These are phyloP conservation scores for Withania somnifera DNA, from an alignment of 305 asterid species.

Conservation along the genomic window DNA sequence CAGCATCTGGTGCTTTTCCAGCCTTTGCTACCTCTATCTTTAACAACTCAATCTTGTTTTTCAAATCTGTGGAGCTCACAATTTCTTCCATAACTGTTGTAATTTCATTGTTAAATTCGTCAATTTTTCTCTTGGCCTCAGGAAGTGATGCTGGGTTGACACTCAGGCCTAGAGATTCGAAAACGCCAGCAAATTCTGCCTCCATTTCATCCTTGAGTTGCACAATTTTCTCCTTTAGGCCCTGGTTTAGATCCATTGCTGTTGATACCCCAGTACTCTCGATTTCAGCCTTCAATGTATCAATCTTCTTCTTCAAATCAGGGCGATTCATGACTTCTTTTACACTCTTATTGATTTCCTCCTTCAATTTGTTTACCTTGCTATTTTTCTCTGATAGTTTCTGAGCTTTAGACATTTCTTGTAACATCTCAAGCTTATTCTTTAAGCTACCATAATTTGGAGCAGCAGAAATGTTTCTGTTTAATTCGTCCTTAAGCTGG, in stretches of 20 bases:
- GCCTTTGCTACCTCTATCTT: slow-evolving; percentile 43
- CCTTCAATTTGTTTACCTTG: slow-evolving; percentile 29
- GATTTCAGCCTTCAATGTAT: slow-evolving; percentile 46
- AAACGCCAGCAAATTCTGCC: slow-evolving; percentile 31
- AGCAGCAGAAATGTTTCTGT: slow-evolving; percentile 43
- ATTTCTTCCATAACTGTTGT: slow-evolving; percentile 32
- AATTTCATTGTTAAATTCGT: slow-evolving; percentile 36
- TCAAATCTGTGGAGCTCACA: slow-evolving; percentile 45
- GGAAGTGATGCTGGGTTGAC: slow-evolving; percentile 21
- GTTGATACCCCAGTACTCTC: slow-evolving; percentile 32
- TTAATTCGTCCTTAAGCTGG: slow-evolving; percentile 42
- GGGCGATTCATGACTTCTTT: slow-evolving; percentile 32
- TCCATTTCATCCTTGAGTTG: slow-evolving; percentile 41
- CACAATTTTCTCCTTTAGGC: slow-evolving; percentile 44
- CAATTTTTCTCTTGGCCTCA: slow-evolving; percentile 27
- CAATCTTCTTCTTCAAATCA: slow-evolving; percentile 46
- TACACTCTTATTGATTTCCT: slow-evolving; percentile 40
- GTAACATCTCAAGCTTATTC: slow-evolving; percentile 45
- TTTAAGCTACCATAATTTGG: slow-evolving; percentile 52
- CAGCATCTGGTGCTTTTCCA: slow-evolving; percentile 34
- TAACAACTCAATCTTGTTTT: slow-evolving; percentile 51
- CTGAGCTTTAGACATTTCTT: slow-evolving; percentile 37
- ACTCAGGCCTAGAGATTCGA: slow-evolving; percentile 42
- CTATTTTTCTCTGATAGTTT: slow-evolving; percentile 22
- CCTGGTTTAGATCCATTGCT: slow-evolving; percentile 25